A percentile compares a stretch with the other conserved stretches of the same genome.
These are phyloP conservation scores for Pyrenophora seminiperda DNA, from an alignment of 2,329 filamentous ascomycete genomes.

Conservation along the genomic window DNA sequence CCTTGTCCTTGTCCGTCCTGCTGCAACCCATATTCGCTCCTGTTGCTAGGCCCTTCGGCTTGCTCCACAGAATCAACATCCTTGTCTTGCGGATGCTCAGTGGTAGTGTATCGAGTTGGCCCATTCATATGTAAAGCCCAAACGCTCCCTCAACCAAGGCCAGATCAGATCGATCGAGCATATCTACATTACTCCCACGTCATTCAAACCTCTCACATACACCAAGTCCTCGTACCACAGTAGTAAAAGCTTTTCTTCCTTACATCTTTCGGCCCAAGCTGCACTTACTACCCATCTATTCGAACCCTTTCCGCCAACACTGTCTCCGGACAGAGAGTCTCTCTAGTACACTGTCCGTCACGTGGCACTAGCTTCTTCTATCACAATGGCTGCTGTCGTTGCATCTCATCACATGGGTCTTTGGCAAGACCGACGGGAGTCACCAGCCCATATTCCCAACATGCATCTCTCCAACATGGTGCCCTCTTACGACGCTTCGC, in stretches of 20 bases:
- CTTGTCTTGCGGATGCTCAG: conserved; percentile 40
- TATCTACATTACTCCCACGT: conserved; percentile 42
- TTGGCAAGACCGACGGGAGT: conserved; percentile 44
- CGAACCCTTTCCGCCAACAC: conserved; percentile 26
- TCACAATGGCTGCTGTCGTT: conserved; percentile 47
- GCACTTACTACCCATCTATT: conserved; percentile 25
- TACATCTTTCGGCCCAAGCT: conserved; percentile 32
- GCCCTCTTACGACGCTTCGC: conserved; percentile 39
- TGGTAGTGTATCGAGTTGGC: conserved; percentile 30
- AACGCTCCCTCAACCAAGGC: conserved; percentile 36
- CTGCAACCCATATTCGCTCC: conserved; percentile 41
- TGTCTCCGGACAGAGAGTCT: conserved; percentile 25
- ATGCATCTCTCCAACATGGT: conserved; percentile 40
- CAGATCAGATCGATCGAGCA: conserved; percentile 31
- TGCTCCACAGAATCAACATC: conserved; percentile 44
- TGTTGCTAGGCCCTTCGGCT: conserved; percentile 34
- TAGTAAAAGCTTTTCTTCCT: conserved; percentile 28
- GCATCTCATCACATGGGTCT: conserved; percentile 42
- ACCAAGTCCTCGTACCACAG: conserved; percentile 24
- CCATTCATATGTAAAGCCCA: conserved; percentile 45
- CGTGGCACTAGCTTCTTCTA: conserved; percentile 27
- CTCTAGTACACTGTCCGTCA: conserved; percentile 25
- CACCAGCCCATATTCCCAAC: conserved; percentile 36
- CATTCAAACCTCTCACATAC: conserved; percentile 25
- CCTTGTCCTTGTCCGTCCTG: conserved; percentile 42